phyloP scores from a whole-genome alignment of 106 monocot genomes.

The Apostasia ramifera region DNA sequence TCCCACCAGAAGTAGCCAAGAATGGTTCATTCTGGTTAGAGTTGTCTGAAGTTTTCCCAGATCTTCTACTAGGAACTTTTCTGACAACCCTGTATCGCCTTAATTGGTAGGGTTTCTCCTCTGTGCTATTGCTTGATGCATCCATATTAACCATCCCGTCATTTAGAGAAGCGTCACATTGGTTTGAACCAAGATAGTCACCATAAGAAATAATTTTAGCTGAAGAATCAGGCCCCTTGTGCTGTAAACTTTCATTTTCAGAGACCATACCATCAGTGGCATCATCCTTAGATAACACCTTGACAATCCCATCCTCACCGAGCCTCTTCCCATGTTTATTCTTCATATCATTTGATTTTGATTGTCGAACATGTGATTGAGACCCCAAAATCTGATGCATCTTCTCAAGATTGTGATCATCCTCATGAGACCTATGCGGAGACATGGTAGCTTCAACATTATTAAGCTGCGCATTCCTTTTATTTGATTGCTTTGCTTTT shows the following conservation, averaged over 20 bases:
- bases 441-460: neutral
- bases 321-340: neutral
- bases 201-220: too few relatives aligned
- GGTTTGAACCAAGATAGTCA: too few relatives aligned
- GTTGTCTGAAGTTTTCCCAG: neutral
- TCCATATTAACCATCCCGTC: too few relatives aligned
- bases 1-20: neutral
- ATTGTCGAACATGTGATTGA: neutral
- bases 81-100: too few relatives aligned
- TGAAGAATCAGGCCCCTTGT: too few relatives aligned
- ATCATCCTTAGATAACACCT: too few relatives aligned
- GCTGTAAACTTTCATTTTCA: too few relatives aligned
- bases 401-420: neutral
- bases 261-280: too few relatives aligned
- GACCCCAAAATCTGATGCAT: neutral
- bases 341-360: neutral
- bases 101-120: too few relatives aligned
- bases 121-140: too few relatives aligned
- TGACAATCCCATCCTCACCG: neutral
- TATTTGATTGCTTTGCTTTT: conserved; percentile 7
- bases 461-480: neutral
- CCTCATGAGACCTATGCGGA: neutral
- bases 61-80: too few relatives aligned
- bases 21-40: neutral
- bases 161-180: too few relatives aligned